Percentiles rank a stretch among this genome's conserved stretches.
Conservation (phyloP, 192 early-diverging fungal genomes). For the Chytriomyces sp. region DNA sequence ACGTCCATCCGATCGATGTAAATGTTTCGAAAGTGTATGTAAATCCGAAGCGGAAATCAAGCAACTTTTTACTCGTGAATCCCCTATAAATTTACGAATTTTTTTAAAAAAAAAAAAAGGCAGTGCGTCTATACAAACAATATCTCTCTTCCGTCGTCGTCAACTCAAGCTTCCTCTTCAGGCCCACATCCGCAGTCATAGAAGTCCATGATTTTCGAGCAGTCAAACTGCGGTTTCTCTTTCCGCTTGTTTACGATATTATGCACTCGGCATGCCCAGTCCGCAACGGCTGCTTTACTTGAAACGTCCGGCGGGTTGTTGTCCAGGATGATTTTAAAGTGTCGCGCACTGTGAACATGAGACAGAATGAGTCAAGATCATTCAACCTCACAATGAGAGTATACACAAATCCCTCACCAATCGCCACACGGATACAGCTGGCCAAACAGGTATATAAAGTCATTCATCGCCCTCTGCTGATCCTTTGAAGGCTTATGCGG, state of each 20-base stretch:
- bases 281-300: constrained; percentile 70
- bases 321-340: constrained; percentile 80
- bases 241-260: constrained; percentile 91
- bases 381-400: not conserved
- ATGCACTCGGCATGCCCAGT: constrained; percentile 89
- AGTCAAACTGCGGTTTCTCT: constrained; percentile 82
- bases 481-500: constrained; percentile 77
- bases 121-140: not conserved
- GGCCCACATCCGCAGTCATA: constrained; percentile 86
- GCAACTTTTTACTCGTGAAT: too few species aligned
- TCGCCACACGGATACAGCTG: constrained; percentile 96
- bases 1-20: too few species aligned
- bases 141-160: not conserved
- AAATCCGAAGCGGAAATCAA: too few species aligned
- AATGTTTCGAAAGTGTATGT: too few species aligned
- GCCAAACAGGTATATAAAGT: constrained; percentile 83
- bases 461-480: constrained; percentile 75
- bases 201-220: constrained; percentile 70
- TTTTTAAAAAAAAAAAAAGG: not conserved
- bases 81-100: too few species aligned
- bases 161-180: constrained; percentile 16
- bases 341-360: constrained; percentile 68
- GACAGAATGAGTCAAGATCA: not conserved
- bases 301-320: constrained; percentile 81
- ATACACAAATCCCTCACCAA: constrained; percentile 61